These are phyloP conservation scores for Dichotomopilus funicola DNA, from an alignment of 2,329 filamentous ascomycete genomes.

Conservation along the genomic window DNA sequence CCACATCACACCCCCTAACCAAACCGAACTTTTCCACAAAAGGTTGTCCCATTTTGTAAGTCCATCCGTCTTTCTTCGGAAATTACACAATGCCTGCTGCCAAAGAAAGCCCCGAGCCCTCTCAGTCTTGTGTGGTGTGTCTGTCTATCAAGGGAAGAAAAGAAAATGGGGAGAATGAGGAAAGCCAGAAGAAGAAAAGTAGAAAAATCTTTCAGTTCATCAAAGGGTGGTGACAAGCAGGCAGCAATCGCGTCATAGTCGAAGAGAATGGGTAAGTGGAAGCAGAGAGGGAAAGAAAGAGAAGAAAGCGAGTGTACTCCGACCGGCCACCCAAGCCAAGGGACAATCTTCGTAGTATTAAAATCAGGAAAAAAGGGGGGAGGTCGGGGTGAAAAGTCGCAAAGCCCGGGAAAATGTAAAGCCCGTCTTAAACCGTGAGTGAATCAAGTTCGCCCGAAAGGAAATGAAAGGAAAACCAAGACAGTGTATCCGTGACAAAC, in stretches of 20 bases:
- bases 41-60: conserved; percentile 2
- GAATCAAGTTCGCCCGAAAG: background rate
- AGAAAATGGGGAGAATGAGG: background rate
- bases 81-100: conserved; percentile 6
- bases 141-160: conserved; percentile 13
- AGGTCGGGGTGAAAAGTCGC: no score
- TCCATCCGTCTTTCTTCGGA: background rate
- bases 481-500: conserved; percentile 5
- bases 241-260: conserved; percentile 9
- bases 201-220: conserved; percentile 12
- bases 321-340: background rate
- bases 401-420: background rate
- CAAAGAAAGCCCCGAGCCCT: conserved; percentile 11
- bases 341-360: conserved; percentile 5
- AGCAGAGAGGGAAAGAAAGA: conserved; percentile 1
- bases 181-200: background rate
- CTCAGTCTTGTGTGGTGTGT: conserved; percentile 11
- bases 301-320: background rate
- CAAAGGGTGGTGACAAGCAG: background rate
- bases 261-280: background rate
- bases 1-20: background rate
- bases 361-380: background rate
- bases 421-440: background rate
- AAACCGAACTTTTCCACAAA: background rate
- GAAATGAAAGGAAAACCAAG: conserved; percentile 18